Evolutionary conservation across 2,329 filamentous ascomycete genomes (phyloP).

Genomic region (Ophiosphaerella korrae): DNA sequence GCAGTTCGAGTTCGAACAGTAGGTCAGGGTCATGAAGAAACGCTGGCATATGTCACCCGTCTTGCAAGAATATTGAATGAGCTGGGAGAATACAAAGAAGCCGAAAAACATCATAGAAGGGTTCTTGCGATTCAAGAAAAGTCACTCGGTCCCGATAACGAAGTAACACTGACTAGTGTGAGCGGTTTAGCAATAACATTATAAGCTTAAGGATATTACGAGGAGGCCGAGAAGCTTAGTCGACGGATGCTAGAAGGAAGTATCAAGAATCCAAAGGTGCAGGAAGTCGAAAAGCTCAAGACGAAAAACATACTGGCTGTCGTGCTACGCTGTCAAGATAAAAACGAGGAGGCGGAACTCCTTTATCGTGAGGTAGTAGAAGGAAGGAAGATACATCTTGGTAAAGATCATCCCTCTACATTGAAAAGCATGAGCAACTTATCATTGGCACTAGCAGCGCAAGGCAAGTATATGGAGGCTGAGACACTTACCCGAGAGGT

Average conservation of each 20-base stretch:
- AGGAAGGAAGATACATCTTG: slow-evolving; percentile 9
- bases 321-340: slow-evolving; percentile 2
- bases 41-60: neutral
- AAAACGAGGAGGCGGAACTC: slow-evolving; percentile 10
- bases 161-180: neutral
- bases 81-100: neutral
- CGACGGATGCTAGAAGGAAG: neutral
- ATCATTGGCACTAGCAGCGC: neutral
- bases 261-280: neutral
- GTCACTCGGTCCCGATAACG: neutral
- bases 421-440: slow-evolving; percentile 8
- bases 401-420: slow-evolving; percentile 4
- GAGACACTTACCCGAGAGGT: neutral
- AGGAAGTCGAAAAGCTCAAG: slow-evolving; percentile 6
- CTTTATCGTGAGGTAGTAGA: slow-evolving; percentile 10
- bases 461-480: neutral
- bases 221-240: neutral
- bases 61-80: neutral
- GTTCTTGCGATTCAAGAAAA: neutral
- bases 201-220: neutral
- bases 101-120: neutral
- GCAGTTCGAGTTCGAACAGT: neutral
- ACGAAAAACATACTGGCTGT: slow-evolving; percentile 5
- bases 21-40: neutral
- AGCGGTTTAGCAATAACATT: neutral